Base-by-base conservation (phyloP, 805 yeast genomes). In the Candida golubevii region DNA sequence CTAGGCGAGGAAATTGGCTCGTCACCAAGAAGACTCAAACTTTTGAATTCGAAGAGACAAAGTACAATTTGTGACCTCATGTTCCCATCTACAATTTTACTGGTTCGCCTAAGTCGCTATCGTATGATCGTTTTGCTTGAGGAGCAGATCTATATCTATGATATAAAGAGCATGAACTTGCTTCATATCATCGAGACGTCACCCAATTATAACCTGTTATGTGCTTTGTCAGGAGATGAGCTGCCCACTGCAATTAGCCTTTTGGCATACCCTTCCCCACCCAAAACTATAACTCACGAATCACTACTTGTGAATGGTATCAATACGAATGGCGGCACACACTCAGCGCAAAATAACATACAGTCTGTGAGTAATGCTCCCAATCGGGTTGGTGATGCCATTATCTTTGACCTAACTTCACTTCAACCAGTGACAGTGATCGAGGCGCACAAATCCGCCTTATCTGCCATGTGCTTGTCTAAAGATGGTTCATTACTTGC, bases 381-480 rank as follows among this genome's bases (percentile, higher is more conserved):
- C 6, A 70, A 71, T 50, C 54, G 75, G 39, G 76, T 78, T 11
- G 95, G 95, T 2, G 84, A 78, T 42, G 85, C 89, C 6, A 79
- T 89, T 0, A 71, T 93, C 2, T 90, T 86, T 61, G 96, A 93
- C 60, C 80, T 93, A 1, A 59, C 79, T 31, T 74, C 84, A 14
- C 65, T 88, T 26, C 82, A 82, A 47, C 96, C 96, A 0, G 59
- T 89, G 29, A 85, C 87, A 47, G 83, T 87, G 1, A 78, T 91
- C 4, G 87, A 84, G 57, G 96, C 97, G 1, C 98, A 93, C 63
- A 86, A 85, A 56, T 71, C 89, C 0, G 82, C 85, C 1, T 60
- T 91, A 35, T 85, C 89, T 3, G 74, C 80, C 1, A 62, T 89
- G 38, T 68, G 84, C 1, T 61, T 93, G 13, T 86, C 88, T 40